phyloP scores from a whole-genome alignment of 2,329 filamentous ascomycete species.

The Arthroderma sp. region DNA sequence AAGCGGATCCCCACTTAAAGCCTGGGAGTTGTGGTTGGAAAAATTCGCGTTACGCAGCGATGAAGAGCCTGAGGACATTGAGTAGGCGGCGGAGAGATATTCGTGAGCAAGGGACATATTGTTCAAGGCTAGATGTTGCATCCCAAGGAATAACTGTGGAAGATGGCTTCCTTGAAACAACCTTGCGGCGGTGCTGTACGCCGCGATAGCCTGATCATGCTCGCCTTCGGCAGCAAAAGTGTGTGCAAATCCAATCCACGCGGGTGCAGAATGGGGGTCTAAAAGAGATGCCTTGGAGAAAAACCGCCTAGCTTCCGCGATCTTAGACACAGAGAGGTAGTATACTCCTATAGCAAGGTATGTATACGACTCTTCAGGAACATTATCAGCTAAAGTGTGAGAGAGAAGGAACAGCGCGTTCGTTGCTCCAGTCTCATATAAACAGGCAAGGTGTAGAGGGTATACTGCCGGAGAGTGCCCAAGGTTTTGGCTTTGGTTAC shows the following conservation, averaged over 20 bases:
- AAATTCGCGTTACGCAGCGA: slow-evolving; percentile 16
- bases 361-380: slow-evolving; percentile 79
- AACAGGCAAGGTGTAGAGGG: slow-evolving; percentile 78
- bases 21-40: slow-evolving; percentile 33
- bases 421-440: slow-evolving; percentile 75
- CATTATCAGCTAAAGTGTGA: slow-evolving; percentile 81
- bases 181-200: slow-evolving; percentile 87
- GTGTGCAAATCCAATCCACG: slow-evolving; percentile 98
- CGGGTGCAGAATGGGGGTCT: slow-evolving; percentile 91
- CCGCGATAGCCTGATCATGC: slow-evolving; percentile 94
- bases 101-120: slow-evolving; percentile 90
- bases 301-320: slow-evolving; percentile 85
- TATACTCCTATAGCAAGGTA: slow-evolving; percentile 94
- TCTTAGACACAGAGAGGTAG: slow-evolving; percentile 77
- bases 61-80: slow-evolving; percentile 34
- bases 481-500: slow-evolving; percentile 23
- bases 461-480: slow-evolving; percentile 48
- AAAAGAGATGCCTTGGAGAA: slow-evolving; percentile 97
- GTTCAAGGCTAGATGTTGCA: slow-evolving; percentile 94
- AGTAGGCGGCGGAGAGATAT: slow-evolving; percentile 81
- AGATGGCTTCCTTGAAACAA: slow-evolving; percentile 95
- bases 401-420: slow-evolving; percentile 84
- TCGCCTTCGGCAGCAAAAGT: slow-evolving; percentile 96
- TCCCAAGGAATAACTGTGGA: slow-evolving; percentile 88
- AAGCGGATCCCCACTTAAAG: slow-evolving; percentile 53